phyloP scores from a whole-genome alignment of 768 basidiomycete species.

The Lentinula aciculospora region DNA sequence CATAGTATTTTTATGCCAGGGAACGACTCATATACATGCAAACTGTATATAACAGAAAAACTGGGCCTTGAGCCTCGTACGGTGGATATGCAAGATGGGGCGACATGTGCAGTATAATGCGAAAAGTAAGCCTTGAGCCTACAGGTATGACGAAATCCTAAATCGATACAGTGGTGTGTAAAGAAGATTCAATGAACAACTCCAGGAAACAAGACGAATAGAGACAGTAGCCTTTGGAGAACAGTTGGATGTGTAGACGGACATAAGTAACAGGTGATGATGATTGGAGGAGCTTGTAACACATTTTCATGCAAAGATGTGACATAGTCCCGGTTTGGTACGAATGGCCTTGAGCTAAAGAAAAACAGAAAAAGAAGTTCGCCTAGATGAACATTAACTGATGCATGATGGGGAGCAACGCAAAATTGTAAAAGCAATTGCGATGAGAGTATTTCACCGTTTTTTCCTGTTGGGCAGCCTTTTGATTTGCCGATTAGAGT shows the following conservation, averaged over 20 bases:
- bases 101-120: not conserved
- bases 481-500: slow-evolving; percentile 39
- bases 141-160: slow-evolving; percentile 7
- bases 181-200: not conserved
- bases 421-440: not conserved
- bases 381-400: not conserved
- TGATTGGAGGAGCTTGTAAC: not conserved
- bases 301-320: not conserved
- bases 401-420: not conserved
- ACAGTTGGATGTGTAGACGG: not conserved
- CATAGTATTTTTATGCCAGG: not conserved
- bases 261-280: not conserved
- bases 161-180: slow-evolving; percentile 5
- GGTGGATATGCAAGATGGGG: not conserved
- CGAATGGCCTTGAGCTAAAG: slow-evolving; percentile 2
- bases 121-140: slow-evolving; percentile 8
- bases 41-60: not conserved
- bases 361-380: not conserved
- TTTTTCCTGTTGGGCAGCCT: slow-evolving; percentile 46
- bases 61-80: slow-evolving; percentile 6
- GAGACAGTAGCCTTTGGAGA: not conserved
- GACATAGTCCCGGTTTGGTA: not conserved
- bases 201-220: not conserved
- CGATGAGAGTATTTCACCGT: not conserved
- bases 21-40: not conserved